Percentiles rank a stretch among this genome's conserved stretches.
Evolutionary conservation across 306 rosid species (phyloP).

Genomic region (Acacia confusa): DNA sequence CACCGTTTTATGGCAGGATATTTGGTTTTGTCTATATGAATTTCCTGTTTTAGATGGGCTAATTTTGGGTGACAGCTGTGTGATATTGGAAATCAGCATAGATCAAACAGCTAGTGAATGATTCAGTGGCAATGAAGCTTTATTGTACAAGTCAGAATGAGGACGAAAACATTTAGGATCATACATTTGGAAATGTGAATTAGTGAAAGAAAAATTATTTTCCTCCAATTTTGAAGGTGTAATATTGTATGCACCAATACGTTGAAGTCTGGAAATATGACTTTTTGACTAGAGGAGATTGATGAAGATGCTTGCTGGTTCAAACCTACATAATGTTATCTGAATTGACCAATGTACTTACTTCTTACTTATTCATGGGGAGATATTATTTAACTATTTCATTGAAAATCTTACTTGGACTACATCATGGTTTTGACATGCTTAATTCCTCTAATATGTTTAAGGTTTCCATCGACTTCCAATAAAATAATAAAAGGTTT

Average conservation of each 20-base stretch:
- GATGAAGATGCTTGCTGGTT: no score
- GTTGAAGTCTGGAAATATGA: no score
- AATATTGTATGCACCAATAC: neutral
- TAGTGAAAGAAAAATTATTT: neutral
- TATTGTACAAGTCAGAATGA: neutral
- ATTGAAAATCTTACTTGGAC: conserved; percentile 19
- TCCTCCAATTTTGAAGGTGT: neutral
- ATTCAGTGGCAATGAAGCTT: no score
- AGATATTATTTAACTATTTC: no score
- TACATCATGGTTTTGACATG: neutral
- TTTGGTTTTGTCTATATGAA: neutral
- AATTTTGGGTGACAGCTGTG: neutral
- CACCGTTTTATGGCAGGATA: neutral
- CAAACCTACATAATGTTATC: no score
- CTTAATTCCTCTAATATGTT: neutral
- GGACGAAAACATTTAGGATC: neutral
- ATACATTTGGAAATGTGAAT: neutral
- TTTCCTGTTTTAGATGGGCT: neutral
- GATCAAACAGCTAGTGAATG: neutral
- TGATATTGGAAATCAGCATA: neutral
- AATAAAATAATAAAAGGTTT: neutral
- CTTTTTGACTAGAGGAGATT: no score
- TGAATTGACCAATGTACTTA: no score
- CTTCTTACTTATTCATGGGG: no score
- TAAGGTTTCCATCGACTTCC: neutral